phyloP scores from a whole-genome alignment of 2,329 filamentous ascomycete species.

The Paraphoma sp. region DNA sequence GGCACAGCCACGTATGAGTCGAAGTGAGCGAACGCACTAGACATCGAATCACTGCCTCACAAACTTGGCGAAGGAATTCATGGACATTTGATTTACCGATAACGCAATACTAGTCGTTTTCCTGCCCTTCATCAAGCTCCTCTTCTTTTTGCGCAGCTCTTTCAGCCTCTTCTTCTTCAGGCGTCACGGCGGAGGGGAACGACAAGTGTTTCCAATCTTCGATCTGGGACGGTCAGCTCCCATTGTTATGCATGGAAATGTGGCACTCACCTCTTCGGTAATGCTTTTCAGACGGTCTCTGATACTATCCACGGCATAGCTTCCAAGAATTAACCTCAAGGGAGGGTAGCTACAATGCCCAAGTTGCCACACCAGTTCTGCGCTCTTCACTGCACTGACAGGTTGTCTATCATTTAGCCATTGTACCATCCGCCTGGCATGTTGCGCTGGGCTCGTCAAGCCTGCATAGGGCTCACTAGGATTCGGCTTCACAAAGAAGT shows the following conservation, averaged over 20 bases:
- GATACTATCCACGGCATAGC: conserved; percentile 95
- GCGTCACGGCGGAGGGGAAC: conserved; percentile 22
- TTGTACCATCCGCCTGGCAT: conserved; percentile 89
- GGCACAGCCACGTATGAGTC: not conserved
- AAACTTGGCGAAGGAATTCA: not conserved
- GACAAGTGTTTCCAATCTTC: conserved; percentile 38
- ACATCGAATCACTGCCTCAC: too few relatives aligned
- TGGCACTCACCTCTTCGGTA: conserved; percentile 77
- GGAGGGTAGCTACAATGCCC: conserved; percentile 96
- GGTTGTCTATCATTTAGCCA: conserved; percentile 94
- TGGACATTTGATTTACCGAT: not conserved
- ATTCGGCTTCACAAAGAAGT: conserved; percentile 87
- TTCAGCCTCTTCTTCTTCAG: conserved; percentile 28
- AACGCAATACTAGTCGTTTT: not conserved
- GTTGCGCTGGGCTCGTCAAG: conserved; percentile 80
- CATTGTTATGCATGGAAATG: not conserved
- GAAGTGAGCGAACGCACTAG: not conserved
- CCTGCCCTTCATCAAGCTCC: conserved; percentile 32
- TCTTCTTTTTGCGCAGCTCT: conserved; percentile 20
- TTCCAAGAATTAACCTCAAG: conserved; percentile 82
- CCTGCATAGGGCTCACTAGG: conserved; percentile 78
- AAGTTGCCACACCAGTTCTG: conserved; percentile 90
- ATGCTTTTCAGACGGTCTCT: conserved; percentile 86
- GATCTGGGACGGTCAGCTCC: conserved; percentile 19
- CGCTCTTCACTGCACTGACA: conserved; percentile 89